Conservation (phyloP, 1,284 basidiomycete species). For the Rhodotorula sp. region DNA sequence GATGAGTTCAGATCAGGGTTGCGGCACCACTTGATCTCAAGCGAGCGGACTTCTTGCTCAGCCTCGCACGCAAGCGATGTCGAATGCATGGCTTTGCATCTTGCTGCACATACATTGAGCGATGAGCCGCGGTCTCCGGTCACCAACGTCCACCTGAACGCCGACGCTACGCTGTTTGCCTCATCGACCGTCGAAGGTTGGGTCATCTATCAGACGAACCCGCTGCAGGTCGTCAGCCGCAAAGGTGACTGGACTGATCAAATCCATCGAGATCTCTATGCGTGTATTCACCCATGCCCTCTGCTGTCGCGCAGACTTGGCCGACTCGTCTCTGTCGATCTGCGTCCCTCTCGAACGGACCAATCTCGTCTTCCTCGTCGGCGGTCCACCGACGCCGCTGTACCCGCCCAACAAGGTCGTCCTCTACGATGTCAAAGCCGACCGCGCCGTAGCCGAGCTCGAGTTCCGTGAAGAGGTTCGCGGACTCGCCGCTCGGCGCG, state of each 20-base stretch:
- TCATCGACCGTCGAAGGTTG: slow-evolving; percentile 79
- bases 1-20: no score
- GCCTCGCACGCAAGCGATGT: no score
- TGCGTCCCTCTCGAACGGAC: slow-evolving; percentile 78
- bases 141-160: not conserved
- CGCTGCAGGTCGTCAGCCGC: slow-evolving; percentile 73
- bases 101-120: slow-evolving; percentile 4
- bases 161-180: slow-evolving; percentile 60
- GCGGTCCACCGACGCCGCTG: slow-evolving; percentile 83
- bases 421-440: slow-evolving; percentile 77
- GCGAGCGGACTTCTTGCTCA: no score
- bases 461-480: slow-evolving; percentile 87
- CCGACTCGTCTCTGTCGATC: slow-evolving; percentile 56
- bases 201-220: slow-evolving; percentile 77
- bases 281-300: slow-evolving; percentile 1
- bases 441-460: slow-evolving; percentile 76
- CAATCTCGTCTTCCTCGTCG: slow-evolving; percentile 82
- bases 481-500: slow-evolving; percentile 73
- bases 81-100: slow-evolving; percentile 6
- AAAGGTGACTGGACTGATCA: slow-evolving; percentile 59
- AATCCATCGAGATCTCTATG: not conserved
- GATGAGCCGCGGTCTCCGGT: not conserved
- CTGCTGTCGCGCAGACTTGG: slow-evolving; percentile 14
- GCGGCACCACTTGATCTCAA: no score
- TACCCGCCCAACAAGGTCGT: slow-evolving; percentile 94